Evolutionary conservation across 305 asterid genomes (phyloP), one percentile per base, ranked within the genome.

Genomic region (Fraxinus dipetala): DNA sequence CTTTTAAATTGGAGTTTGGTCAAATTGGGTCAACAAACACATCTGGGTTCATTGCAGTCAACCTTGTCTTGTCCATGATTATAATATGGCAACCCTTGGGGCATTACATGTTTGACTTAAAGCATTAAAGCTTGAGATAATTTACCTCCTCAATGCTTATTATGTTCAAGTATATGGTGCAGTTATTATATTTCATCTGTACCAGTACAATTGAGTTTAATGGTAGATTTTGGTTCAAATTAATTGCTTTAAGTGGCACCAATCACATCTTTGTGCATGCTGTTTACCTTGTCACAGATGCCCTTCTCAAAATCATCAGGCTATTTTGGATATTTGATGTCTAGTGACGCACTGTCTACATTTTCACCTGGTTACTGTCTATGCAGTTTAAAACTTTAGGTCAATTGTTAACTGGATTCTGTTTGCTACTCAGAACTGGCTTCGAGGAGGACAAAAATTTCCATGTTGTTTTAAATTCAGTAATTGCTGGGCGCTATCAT

Each of bases 391-490:
- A 45, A 59, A 14, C 40, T 74, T 20, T 28, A 16, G 14, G 63
- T 67, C 18, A 30, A 35, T 74, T 83, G 77, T 78, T 67, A 81
- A 36, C 80, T 76, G 67, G 83, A 77, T 83, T 85, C 75, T 80
- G 78, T 86, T 85, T 84, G 26, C 86, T 83, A 83, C 81, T 85
- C 87, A 95, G 98, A 90, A 95, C 98, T 87, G 98, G 98, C 82
- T 95, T 95, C 85, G 98, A 95, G 87, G 98, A 95, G 93, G 98
- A 96, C 90, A 94, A 96, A 80, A 96, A 93, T 87, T 96, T 96
- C 84, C 91, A 92, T 76, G 98, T 96, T 75, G 97, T 93, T 78
- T 86, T 94, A 80, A 94, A 94, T 90, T 94, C 98, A 1, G 98
- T 96, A 36, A 82, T 96, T 74, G 99, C 99, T 22, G 99, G 99